Evolutionary conservation across 176 grass and related monocot species (phyloP), one percentile per base, ranked within the genome.

Genomic region (Carex pumila): DNA sequence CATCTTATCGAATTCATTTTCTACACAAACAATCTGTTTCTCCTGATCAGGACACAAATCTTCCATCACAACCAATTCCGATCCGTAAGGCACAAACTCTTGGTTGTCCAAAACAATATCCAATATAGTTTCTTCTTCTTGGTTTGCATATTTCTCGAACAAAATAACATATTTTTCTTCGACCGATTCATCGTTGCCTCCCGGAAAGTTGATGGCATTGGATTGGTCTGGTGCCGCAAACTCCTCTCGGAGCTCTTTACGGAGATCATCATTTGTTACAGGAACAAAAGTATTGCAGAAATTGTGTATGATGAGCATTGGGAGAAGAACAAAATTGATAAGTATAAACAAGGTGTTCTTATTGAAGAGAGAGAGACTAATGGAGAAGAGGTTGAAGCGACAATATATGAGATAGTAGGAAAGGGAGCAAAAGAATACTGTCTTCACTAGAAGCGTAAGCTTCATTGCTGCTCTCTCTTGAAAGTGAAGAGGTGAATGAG

Each of bases 161-260:
- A 68, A 79, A 91, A 89, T 76, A 87, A 87, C 18, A 8, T 25
- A 57, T n/a, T 78, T 78, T 14, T 78, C 73, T 57, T 57, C 29
- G 6, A 36, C 49, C 6, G 15, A 78, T 30, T 77, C 72, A 54
- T 15, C 5, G 0, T 10, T 56, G 5, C 3, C 5, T 77, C 29
- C 50, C 29, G 7, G 73, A 77, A 32, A 9, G 22, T 18, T 36
- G 73, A 57, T 57, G 52, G 25, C 52, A 57, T 78, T 32, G 2
- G 73, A 78, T 78, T 56, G 52, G 52, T 78, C 57, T 6, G 52
- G 1, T 6, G 12, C 14, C 12, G 12, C 14, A 36, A 34, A 1
- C 13, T 57, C 73, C 29, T 34, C 73, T 41, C 7, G 7, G 3
- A 41, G 6, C 14, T 62, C 60, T 12, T 19, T 19, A 9, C 3